A percentile compares a stretch with the other conserved stretches of the same genome.
phyloP scores from a whole-genome alignment of 371 early-diverging fungal genomes.

The Synchytrium microbalum region DNA sequence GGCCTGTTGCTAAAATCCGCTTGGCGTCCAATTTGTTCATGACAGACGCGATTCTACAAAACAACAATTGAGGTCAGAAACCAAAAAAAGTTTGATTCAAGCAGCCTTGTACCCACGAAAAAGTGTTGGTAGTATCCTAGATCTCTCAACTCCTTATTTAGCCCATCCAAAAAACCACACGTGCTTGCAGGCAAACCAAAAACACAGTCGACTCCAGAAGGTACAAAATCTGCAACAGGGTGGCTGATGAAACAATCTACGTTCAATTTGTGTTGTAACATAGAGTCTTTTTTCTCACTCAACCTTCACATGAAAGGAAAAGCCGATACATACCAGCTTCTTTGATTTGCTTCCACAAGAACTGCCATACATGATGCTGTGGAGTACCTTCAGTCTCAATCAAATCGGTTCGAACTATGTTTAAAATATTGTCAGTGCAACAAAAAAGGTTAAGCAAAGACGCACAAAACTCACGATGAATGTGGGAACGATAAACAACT shows the following conservation, averaged over 20 bases:
- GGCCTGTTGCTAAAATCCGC: constrained; percentile 54
- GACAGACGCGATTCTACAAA: constrained; percentile 61
- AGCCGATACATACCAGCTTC: constrained; percentile 66
- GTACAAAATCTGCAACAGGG: constrained; percentile 26
- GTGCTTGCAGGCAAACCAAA: neutral
- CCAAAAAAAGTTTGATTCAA: constrained; percentile 41
- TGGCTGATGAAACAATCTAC: constrained; percentile 70
- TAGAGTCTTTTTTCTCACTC: constrained; percentile 63
- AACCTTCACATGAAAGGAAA: constrained; percentile 66
- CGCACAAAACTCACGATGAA: constrained; percentile 37
- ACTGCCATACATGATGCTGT: constrained; percentile 38
- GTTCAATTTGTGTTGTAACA: constrained; percentile 53
- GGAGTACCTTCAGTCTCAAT: constrained; percentile 35
- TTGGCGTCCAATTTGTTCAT: constrained; percentile 57
- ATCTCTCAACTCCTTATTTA: constrained; percentile 56
- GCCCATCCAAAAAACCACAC: constrained; percentile 45
- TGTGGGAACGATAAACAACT: constrained; percentile 80
- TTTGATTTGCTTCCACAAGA: constrained; percentile 51
- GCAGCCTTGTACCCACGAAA: constrained; percentile 9
- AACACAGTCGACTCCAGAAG: neutral
- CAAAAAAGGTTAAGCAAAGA: neutral
- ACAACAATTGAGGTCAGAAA: constrained; percentile 69
- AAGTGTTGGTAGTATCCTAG: neutral
- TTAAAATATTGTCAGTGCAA: neutral
- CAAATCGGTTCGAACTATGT: constrained; percentile 56